These are phyloP conservation scores for Trypanosoma boissoni DNA, from an alignment of 208 protist genomes.

Conservation along the genomic window DNA sequence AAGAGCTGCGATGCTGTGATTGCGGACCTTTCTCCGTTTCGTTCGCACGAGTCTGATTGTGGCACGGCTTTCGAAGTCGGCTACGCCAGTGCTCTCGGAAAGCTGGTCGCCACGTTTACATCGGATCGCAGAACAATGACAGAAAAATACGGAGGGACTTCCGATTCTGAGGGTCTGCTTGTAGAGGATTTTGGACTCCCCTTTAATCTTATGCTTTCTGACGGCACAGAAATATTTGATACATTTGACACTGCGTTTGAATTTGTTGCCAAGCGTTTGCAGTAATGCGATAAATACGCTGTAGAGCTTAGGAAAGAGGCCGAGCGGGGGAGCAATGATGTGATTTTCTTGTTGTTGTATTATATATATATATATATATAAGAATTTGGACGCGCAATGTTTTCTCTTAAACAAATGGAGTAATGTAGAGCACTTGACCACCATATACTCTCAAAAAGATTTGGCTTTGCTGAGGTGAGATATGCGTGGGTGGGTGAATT, in stretches of 20 bases:
- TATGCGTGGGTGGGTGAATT: no score
- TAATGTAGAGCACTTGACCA: no score
- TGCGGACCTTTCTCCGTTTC: conserved; percentile 80
- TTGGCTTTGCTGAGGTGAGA: no score
- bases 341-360: no score
- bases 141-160: conserved; percentile 55
- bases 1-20: conserved; percentile 69
- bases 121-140: conserved; percentile 47
- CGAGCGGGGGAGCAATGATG: no score
- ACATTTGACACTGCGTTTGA: conserved; percentile 77
- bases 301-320: no score
- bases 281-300: no score
- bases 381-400: no score
- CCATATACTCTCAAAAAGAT: no score
- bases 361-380: no score
- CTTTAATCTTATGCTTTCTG: conserved; percentile 81
- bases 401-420: no score
- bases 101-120: conserved; percentile 60
- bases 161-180: conserved; percentile 36
- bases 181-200: conserved; percentile 75
- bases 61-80: conserved; percentile 85
- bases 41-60: conserved; percentile 68
- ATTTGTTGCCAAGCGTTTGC: no score
- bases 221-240: conserved; percentile 46
- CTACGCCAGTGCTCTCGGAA: conserved; percentile 68